These are phyloP conservation scores for Tylopilus rubrobrunneus DNA, from an alignment of 768 basidiomycete species.

Conservation along the genomic window DNA sequence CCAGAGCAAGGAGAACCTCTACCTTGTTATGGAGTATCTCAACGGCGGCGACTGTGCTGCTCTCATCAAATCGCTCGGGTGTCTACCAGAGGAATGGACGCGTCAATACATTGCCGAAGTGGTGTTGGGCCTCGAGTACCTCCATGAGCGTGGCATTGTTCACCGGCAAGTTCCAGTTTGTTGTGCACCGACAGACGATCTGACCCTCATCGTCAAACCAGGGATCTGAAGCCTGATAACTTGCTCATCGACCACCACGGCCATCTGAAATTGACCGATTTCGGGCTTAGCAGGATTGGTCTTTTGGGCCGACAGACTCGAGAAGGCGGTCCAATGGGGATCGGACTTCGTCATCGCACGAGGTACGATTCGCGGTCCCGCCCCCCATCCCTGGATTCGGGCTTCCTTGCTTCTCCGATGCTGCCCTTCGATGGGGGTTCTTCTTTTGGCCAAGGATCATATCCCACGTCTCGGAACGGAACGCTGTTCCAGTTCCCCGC, in stretches of 20 bases:
- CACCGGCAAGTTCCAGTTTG: slow-evolving; percentile 70
- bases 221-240: slow-evolving; percentile 98
- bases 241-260: slow-evolving; percentile 95
- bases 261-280: slow-evolving; percentile 97
- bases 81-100: slow-evolving; percentile 94
- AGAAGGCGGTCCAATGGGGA: slow-evolving; percentile 46
- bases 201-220: slow-evolving; percentile 30
- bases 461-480: slow-evolving; percentile 53
- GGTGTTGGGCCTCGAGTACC: slow-evolving; percentile 89
- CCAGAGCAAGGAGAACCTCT: slow-evolving; percentile 98
- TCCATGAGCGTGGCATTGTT: slow-evolving; percentile 93
- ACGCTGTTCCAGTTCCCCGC: slow-evolving; percentile 61
- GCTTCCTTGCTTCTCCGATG: slow-evolving; percentile 74
- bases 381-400: slow-evolving; percentile 78
- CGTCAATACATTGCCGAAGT: slow-evolving; percentile 96
- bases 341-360: slow-evolving; percentile 49
- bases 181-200: not conserved
- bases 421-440: slow-evolving; percentile 68
- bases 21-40: slow-evolving; percentile 99
- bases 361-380: slow-evolving; percentile 67
- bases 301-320: slow-evolving; percentile 95
- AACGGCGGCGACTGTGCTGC: slow-evolving; percentile 98
- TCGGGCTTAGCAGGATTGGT: slow-evolving; percentile 95
- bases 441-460: slow-evolving; percentile 73
- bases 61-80: slow-evolving; percentile 92